Evolutionary conservation across 2,329 filamentous ascomycete genomes (phyloP), one percentile per base, ranked within the genome.

Genomic region (Fusarium xyrophilum): DNA sequence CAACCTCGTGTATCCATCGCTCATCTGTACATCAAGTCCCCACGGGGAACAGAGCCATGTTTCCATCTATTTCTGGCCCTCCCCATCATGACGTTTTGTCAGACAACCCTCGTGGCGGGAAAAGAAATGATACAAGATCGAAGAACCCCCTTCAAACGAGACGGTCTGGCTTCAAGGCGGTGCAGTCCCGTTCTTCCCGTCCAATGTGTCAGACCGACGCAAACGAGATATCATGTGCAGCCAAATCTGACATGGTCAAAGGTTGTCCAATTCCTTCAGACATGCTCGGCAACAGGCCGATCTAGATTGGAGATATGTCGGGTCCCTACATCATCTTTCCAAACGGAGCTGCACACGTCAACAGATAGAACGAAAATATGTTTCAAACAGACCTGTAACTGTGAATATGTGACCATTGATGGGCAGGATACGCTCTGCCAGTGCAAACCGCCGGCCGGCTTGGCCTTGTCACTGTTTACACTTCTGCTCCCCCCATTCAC

Each of bases 1-100:
- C 35, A 44, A 32, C 36, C 27, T 27, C 28, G 30, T 23, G 46
- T 23, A 39, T n/a, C 12, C 30, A 25, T 12, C 35, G 8, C 28
- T 15, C 30, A 27, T 19, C 30, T 36, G 35, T 42, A 46, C 38
- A 39, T 53, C 42, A 10, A 23, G 27, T 21, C 59, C 47, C 25
- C 48, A 40, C 48, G 61, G 71, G 63, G 33, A 67, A 61, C 57
- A 60, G 21, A 39, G 32, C 33, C 39, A 53, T 72, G 69, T 38
- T 43, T 59, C 52, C 15, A 32, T 48, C 47, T 73, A 70, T 73
- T 72, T 70, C 61, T n/a, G 43, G 63, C 54, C n/a, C 11, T 32
- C 4, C 42, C 17, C 25, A n/a, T 47, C 27, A 53, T 70, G 60
- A 72, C 57, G 56, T 59, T 15, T 51, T 36, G 65, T 68, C 58